phyloP scores from a whole-genome alignment of 352 stramenopile species.

The Globisporangium sylvaticum region DNA sequence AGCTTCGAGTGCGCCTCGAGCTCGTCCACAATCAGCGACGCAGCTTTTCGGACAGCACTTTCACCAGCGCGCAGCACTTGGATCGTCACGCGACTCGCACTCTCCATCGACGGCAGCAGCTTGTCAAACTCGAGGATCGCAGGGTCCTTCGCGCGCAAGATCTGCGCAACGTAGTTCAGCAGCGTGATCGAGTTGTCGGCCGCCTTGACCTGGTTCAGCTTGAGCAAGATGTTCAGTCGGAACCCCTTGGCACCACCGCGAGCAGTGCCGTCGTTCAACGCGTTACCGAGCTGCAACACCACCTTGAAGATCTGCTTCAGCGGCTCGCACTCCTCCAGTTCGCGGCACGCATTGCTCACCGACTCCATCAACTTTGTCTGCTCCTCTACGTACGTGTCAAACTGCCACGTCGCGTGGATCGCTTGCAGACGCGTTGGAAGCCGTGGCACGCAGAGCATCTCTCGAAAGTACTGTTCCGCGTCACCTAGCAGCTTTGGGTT shows the following conservation, averaged over 20 bases:
- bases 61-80: conserved; percentile 79
- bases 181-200: conserved; percentile 80
- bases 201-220: conserved; percentile 86
- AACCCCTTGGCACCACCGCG: conserved; percentile 87
- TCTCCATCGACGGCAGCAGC: conserved; percentile 65
- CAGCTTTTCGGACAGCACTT: conserved; percentile 66
- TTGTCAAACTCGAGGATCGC: conserved; percentile 73
- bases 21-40: conserved; percentile 65
- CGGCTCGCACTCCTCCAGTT: conserved; percentile 85
- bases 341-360: conserved; percentile 84
- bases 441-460: conserved; percentile 61
- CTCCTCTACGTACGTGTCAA: conserved; percentile 79
- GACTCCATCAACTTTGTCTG: conserved; percentile 73
- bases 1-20: conserved; percentile 69
- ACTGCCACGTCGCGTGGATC: conserved; percentile 81
- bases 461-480: conserved; percentile 76
- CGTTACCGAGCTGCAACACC: conserved; percentile 85
- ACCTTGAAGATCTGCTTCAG: conserved; percentile 87
- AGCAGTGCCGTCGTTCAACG: conserved; percentile 85
- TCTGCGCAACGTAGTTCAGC: conserved; percentile 73
- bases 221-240: conserved; percentile 82
- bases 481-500: conserved; percentile 75
- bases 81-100: conserved; percentile 67
- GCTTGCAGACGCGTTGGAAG: conserved; percentile 66
- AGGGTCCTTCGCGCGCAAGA: conserved; percentile 65